phyloP scores from a whole-genome alignment of 176 grass and related monocot species.

The Oryza nivara region DNA sequence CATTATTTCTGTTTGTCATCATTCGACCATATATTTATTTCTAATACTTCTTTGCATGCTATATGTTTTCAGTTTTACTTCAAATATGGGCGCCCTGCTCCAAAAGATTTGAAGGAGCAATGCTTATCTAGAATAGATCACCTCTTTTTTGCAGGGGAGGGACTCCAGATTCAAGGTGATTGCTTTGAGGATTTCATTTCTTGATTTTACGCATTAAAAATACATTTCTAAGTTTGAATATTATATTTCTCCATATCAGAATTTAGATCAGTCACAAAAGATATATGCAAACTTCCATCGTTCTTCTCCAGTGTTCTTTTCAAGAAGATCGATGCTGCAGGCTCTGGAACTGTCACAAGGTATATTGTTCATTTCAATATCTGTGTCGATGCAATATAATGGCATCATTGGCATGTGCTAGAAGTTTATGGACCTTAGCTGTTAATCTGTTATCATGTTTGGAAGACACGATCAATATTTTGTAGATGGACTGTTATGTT shows the following conservation, averaged over 20 bases:
- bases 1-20: constrained; percentile 29
- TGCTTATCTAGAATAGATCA: constrained; percentile 92
- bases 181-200: constrained; percentile 15
- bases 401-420: constrained; percentile 23
- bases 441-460: constrained; percentile 3
- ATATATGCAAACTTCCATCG: constrained; percentile 94
- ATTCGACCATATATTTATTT: neutral
- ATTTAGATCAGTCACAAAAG: constrained; percentile 92
- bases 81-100: constrained; percentile 81
- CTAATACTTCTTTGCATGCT: constrained; percentile 43
- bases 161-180: constrained; percentile 85
- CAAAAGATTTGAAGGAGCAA: constrained; percentile 87
- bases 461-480: constrained; percentile 4
- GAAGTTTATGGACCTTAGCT: constrained; percentile 4
- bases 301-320: constrained; percentile 87
- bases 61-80: constrained; percentile 84
- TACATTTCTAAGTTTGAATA: constrained; percentile 29
- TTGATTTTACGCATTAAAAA: constrained; percentile 24
- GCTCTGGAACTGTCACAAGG: constrained; percentile 87
- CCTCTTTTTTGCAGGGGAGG: constrained; percentile 90
- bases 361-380: constrained; percentile 44
- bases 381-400: constrained; percentile 14
- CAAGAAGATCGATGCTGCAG: constrained; percentile 75
- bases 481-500: constrained; percentile 7
- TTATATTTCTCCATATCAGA: constrained; percentile 61